Evolutionary conservation across 2,329 filamentous ascomycete genomes (phyloP).

Genomic region (Elsinoe fawcettii): DNA sequence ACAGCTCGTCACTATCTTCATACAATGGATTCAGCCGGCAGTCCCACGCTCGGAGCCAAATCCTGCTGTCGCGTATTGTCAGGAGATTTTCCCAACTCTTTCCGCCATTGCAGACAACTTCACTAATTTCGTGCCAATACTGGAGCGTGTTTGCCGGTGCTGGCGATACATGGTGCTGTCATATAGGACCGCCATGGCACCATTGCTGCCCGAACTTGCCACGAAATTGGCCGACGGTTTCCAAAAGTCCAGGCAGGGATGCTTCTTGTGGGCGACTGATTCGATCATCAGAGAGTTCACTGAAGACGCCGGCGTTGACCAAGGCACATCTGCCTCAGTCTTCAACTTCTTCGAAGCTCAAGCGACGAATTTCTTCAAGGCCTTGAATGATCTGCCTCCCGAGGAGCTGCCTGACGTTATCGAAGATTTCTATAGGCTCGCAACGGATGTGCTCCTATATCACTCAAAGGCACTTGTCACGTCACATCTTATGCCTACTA

Average conservation of each 20-base stretch:
- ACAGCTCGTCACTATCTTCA: constrained; percentile 84
- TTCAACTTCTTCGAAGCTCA: constrained; percentile 94
- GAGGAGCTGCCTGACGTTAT: constrained; percentile 68
- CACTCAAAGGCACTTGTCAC: constrained; percentile 78
- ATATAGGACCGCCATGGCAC: constrained; percentile 81
- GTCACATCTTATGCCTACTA: constrained; percentile 69
- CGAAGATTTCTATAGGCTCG: constrained; percentile 91
- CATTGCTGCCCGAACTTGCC: constrained; percentile 75
- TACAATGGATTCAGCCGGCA: constrained; percentile 69
- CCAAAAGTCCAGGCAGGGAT: constrained; percentile 77
- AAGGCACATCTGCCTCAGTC: constrained; percentile 74
- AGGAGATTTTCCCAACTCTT: constrained; percentile 83
- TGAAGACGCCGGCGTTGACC: constrained; percentile 74
- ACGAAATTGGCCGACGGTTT: constrained; percentile 85
- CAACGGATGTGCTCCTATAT: constrained; percentile 86
- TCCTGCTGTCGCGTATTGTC: constrained; percentile 91
- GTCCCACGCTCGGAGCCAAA: constrained; percentile 66
- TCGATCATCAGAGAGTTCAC: constrained; percentile 94
- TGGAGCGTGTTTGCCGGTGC: constrained; percentile 87
- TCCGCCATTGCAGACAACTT: constrained; percentile 84
- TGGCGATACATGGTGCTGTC: constrained; percentile 97
- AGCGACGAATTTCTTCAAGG: constrained; percentile 78
- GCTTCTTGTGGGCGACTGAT: constrained; percentile 97
- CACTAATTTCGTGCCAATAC: constrained; percentile 74
- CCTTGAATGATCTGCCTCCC: constrained; percentile 74